phyloP scores from a whole-genome alignment of 208 protist genomes.

The Trypanosoma mega region DNA sequence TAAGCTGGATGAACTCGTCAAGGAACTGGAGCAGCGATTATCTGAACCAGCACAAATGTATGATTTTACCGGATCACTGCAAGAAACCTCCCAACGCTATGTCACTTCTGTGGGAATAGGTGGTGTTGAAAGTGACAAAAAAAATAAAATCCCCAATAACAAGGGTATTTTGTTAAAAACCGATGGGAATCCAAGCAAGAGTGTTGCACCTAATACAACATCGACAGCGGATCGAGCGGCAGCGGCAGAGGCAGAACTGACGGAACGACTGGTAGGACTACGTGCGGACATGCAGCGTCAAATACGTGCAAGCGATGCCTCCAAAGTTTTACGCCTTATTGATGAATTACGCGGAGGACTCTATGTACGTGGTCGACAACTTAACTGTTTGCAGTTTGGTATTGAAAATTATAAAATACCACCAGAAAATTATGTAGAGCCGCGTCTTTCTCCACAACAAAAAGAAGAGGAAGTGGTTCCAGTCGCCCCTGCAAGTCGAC shows the following conservation, averaged over 20 bases:
- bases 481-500: neutral
- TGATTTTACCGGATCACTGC: slow-evolving; percentile 9
- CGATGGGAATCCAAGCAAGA: too few species aligned
- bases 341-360: slow-evolving; percentile 64
- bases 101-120: slow-evolving; percentile 7
- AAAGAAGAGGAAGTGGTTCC: slow-evolving; percentile 4
- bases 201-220: neutral
- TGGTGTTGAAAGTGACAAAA: too few species aligned
- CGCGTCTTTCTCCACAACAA: slow-evolving; percentile 10
- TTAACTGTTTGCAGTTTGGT: slow-evolving; percentile 55
- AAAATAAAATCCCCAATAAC: too few species aligned
- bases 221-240: slow-evolving; percentile 23
- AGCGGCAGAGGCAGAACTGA: slow-evolving; percentile 31
- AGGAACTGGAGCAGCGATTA: slow-evolving; percentile 22
- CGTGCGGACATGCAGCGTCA: slow-evolving; percentile 39
- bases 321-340: slow-evolving; percentile 45
- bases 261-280: slow-evolving; percentile 29
- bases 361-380: slow-evolving; percentile 59
- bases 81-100: slow-evolving; percentile 5
- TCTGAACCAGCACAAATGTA: neutral
- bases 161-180: too few species aligned
- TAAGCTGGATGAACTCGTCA: slow-evolving; percentile 34
- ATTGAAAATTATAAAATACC: slow-evolving; percentile 62
- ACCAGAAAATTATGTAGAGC: slow-evolving; percentile 66
- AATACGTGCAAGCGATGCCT: slow-evolving; percentile 39